Evolutionary conservation across 1,284 basidiomycete species (phyloP).

Genomic region (Tausonia pullulans): DNA sequence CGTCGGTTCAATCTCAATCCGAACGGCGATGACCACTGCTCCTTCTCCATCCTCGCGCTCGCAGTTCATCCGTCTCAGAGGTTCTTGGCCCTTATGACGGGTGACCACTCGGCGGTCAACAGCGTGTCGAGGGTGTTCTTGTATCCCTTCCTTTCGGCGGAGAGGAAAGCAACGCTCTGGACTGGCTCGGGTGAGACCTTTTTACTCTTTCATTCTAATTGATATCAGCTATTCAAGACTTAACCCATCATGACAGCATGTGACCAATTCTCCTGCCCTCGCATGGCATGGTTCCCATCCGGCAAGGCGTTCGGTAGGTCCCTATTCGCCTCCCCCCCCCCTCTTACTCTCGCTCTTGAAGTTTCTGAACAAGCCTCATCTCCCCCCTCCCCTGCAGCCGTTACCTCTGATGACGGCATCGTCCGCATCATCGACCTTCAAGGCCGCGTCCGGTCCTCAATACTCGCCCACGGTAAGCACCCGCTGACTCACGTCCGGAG

Average conservation of each 20-base stretch:
- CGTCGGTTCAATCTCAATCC: conserved; percentile 25
- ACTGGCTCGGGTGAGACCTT: not conserved
- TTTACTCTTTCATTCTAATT: not conserved
- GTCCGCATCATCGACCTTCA: conserved; percentile 8
- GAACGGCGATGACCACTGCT: conserved; percentile 24
- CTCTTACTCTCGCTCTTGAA: not conserved
- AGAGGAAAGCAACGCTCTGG: conserved; percentile 12
- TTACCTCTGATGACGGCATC: conserved; percentile 14
- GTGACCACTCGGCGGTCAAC: conserved; percentile 31
- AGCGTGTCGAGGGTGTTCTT: conserved; percentile 25
- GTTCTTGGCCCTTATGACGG: conserved; percentile 33
- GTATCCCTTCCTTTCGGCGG: not conserved
- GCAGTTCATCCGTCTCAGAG: conserved; percentile 31
- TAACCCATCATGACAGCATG: conserved; percentile 24
- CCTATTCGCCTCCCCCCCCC: not conserved
- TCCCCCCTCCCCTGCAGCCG: not conserved
- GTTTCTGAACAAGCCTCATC: too few relatives aligned
- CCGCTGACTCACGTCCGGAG: conserved; percentile 8
- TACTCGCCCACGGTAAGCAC: conserved; percentile 10
- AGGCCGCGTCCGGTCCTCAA: conserved; percentile 5
- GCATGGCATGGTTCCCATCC: conserved; percentile 33
- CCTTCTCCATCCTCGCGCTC: conserved; percentile 45
- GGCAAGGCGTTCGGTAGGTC: conserved; percentile 20
- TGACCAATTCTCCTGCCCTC: conserved; percentile 34
- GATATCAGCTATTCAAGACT: conserved; percentile 27